Percentiles rank a stretch among this genome's conserved stretches.
phyloP scores from a whole-genome alignment of 352 stramenopile species.

The Phytophthora pini region DNA sequence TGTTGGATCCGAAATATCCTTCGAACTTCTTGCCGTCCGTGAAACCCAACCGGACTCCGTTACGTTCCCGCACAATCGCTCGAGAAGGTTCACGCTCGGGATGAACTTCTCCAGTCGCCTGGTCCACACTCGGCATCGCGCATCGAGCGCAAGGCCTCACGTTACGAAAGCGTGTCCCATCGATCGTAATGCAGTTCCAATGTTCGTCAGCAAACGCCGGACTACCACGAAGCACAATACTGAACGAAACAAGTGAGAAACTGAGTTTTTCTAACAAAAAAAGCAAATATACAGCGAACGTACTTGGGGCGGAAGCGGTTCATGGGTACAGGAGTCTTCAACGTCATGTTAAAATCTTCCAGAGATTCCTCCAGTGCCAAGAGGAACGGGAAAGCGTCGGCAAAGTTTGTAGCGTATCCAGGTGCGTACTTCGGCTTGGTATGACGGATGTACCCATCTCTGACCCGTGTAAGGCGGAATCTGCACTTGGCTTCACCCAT shows the following conservation, averaged over 20 bases:
- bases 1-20: slow-evolving; percentile 84
- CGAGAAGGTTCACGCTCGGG: slow-evolving; percentile 54
- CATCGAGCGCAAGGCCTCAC: slow-evolving; percentile 80
- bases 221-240: slow-evolving; percentile 74
- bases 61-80: slow-evolving; percentile 60
- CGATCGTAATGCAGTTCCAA: slow-evolving; percentile 75
- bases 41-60: slow-evolving; percentile 70
- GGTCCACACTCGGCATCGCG: slow-evolving; percentile 80
- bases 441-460: slow-evolving; percentile 60
- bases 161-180: slow-evolving; percentile 65
- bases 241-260: slow-evolving; percentile 21
- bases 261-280: background rate
- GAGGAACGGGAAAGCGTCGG: slow-evolving; percentile 83
- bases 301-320: slow-evolving; percentile 87
- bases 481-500: slow-evolving; percentile 45
- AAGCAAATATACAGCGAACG: background rate
- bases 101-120: slow-evolving; percentile 58
- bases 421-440: slow-evolving; percentile 71
- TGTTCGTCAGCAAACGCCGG: slow-evolving; percentile 78
- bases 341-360: slow-evolving; percentile 57
- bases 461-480: slow-evolving; percentile 66
- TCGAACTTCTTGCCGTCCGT: slow-evolving; percentile 52
- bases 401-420: slow-evolving; percentile 66
- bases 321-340: slow-evolving; percentile 70
- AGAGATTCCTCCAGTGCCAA: slow-evolving; percentile 67